Evolutionary conservation across 192 early-diverging fungal genomes (phyloP).

Genomic region (Linnemannia zychae): DNA sequence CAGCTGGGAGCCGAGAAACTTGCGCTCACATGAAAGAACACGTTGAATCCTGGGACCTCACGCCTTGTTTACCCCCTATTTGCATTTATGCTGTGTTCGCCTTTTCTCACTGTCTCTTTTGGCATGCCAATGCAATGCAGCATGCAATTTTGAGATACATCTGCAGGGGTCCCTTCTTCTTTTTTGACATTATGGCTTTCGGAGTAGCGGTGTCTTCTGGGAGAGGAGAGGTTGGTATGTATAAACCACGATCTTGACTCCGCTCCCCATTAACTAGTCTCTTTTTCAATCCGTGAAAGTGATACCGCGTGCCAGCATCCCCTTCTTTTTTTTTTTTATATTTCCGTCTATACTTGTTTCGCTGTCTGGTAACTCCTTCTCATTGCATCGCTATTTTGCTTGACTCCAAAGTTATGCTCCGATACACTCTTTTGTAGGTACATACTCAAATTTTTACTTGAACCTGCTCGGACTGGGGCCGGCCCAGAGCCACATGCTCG

Average conservation of each 20-base stretch:
- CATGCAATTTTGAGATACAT: background rate
- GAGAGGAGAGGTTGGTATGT: no score
- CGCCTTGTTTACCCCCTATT: background rate
- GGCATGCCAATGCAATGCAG: background rate
- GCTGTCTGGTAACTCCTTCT: no score
- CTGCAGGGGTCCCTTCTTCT: background rate
- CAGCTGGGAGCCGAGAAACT: background rate
- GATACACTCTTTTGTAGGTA: background rate
- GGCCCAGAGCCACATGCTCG: background rate
- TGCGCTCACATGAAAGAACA: background rate
- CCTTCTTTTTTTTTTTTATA: background rate
- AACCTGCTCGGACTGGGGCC: background rate
- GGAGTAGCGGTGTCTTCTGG: background rate
- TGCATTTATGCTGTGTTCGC: slow-evolving; percentile 1
- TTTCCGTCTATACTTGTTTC: background rate
- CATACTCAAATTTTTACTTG: background rate
- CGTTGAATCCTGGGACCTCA: background rate
- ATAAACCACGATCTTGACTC: background rate
- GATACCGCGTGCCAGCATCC: background rate
- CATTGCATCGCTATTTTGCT: no score
- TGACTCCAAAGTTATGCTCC: no score
- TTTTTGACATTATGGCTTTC: background rate
- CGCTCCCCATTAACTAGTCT: background rate
- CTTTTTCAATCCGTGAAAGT: background rate
- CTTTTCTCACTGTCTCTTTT: background rate